Conservation (phyloP, 495 filamentous ascomycete genomes). For the Acidiella bohemica region DNA sequence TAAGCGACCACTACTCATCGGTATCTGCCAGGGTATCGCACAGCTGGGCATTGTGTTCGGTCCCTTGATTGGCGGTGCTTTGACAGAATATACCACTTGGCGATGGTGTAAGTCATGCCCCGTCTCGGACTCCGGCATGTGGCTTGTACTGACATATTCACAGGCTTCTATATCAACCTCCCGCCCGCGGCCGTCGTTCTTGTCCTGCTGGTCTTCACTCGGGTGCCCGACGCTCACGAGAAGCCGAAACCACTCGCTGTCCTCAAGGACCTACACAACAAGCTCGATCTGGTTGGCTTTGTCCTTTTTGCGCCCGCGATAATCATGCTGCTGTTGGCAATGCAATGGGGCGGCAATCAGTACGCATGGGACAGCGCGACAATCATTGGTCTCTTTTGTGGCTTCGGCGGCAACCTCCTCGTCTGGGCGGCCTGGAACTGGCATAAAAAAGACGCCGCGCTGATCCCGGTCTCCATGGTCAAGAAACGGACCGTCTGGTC, state of each 20-base stretch:
- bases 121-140: no score
- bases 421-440: slow-evolving; percentile 37
- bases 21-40: slow-evolving; percentile 20
- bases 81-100: slow-evolving; percentile 23
- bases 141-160: not conserved
- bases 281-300: slow-evolving; percentile 37
- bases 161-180: slow-evolving; percentile 52
- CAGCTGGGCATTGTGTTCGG: slow-evolving; percentile 24
- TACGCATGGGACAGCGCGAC: slow-evolving; percentile 34
- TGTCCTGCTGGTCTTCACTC: slow-evolving; percentile 35
- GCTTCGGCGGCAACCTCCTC: slow-evolving; percentile 31
- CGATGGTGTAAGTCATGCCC: slow-evolving; percentile 25
- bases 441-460: slow-evolving; percentile 36
- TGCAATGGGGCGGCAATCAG: slow-evolving; percentile 33
- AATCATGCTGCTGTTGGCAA: slow-evolving; percentile 38
- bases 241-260: slow-evolving; percentile 30
- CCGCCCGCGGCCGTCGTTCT: slow-evolving; percentile 42
- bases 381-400: slow-evolving; percentile 40
- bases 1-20: slow-evolving; percentile 12
- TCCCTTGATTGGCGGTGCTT: slow-evolving; percentile 20
- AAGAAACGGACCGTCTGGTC: slow-evolving; percentile 25
- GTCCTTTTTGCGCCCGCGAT: slow-evolving; percentile 32
- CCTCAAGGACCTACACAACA: slow-evolving; percentile 15
- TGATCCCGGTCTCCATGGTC: slow-evolving; percentile 34
- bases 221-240: slow-evolving; percentile 34